Conservation (phyloP, 495 filamentous ascomycete species). For the Diplogelasinospora grovesii region DNA sequence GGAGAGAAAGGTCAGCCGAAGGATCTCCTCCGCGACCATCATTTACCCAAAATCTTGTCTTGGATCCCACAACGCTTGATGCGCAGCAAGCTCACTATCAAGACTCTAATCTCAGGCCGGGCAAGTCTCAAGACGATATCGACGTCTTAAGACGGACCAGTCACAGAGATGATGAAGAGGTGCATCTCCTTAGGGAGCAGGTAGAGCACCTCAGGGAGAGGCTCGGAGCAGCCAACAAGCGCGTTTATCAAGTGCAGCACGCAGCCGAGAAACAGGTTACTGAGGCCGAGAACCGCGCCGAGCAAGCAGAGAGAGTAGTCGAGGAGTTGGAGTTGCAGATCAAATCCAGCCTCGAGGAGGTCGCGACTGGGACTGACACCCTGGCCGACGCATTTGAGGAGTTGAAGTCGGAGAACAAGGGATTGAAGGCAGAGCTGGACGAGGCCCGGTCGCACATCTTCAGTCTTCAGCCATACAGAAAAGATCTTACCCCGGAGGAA, state of each 20-base stretch:
- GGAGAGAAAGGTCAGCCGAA: not conserved
- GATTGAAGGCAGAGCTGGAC: slow-evolving; percentile 15
- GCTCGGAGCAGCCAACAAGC: too few species aligned
- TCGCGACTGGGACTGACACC: not conserved
- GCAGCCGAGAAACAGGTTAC: not conserved
- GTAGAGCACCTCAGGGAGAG: too few species aligned
- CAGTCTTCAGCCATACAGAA: slow-evolving; percentile 26
- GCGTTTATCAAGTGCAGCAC: slow-evolving; percentile 8
- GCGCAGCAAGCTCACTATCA: not conserved
- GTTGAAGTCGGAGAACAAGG: slow-evolving; percentile 10
- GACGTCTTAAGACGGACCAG: not conserved
- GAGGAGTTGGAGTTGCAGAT: slow-evolving; percentile 5
- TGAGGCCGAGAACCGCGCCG: slow-evolving; percentile 9
- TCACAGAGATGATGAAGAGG: not conserved
- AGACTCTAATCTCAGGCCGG: not conserved
- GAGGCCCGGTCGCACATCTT: slow-evolving; percentile 29
- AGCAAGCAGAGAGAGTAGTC: slow-evolving; percentile 11
- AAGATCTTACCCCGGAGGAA: slow-evolving; percentile 22
- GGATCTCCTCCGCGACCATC: not conserved
- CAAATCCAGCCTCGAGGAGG: not conserved
- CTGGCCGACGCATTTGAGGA: not conserved
- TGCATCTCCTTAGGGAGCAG: not conserved
- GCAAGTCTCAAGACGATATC: slow-evolving; percentile 4
- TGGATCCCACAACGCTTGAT: too few species aligned
- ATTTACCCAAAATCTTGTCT: too few species aligned